Percentiles rank a stretch among this genome's conserved stretches.
Conservation (phyloP, 139 green algal genomes). For the Chlorella sp. region DNA sequence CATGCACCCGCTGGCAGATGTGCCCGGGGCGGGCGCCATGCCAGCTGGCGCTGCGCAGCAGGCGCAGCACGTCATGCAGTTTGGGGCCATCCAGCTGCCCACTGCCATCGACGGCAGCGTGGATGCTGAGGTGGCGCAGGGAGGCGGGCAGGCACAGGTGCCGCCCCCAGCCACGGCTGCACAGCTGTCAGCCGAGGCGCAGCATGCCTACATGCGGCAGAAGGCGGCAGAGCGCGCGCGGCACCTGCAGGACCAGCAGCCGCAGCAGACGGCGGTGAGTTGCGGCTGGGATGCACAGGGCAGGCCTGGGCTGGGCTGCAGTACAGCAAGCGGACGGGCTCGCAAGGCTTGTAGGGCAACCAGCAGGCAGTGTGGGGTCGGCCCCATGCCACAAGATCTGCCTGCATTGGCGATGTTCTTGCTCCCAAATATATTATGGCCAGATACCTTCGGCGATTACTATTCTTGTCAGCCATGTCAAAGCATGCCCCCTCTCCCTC, state of each 20-base stretch:
- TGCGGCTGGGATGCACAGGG: no score
- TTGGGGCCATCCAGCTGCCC: conserved; percentile 37
- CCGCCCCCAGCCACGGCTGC: background rate
- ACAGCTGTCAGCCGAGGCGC: conserved; percentile 12
- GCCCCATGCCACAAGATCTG: background rate
- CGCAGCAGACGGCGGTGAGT: no score
- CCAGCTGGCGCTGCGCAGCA: background rate
- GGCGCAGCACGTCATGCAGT: conserved; percentile 3
- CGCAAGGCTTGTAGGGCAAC: background rate
- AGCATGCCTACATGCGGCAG: conserved; percentile 34
- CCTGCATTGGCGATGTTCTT: background rate
- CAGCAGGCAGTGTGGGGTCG: background rate
- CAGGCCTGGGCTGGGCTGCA: no score
- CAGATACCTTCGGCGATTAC: background rate
- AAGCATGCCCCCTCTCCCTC: background rate
- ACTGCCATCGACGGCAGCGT: conserved; percentile 49
- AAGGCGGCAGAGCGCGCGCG: conserved; percentile 22
- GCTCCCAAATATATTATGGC: background rate
- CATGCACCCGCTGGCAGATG: background rate
- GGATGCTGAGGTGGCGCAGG: conserved; percentile 5
- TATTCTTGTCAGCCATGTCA: background rate
- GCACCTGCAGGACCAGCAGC: conserved; percentile 28
- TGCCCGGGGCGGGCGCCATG: no score
- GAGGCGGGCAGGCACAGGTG: background rate
- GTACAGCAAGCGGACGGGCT: background rate